Conservation (phyloP, 352 stramenopile genomes). For the Elongisporangium undulatum region DNA sequence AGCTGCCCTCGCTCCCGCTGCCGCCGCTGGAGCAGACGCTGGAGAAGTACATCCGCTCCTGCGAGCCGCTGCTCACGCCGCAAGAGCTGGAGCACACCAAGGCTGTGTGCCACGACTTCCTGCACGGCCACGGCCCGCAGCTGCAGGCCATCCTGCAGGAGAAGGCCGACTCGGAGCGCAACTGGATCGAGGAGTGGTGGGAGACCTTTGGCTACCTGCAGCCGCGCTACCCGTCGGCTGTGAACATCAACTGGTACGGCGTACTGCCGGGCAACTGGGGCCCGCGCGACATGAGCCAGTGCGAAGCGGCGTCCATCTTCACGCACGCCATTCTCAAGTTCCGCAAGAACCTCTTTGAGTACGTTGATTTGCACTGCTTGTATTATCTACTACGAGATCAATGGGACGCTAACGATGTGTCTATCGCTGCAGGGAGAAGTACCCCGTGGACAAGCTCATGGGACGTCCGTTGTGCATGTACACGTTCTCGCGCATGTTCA, state of each 20-base stretch:
- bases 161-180: conserved; percentile 75
- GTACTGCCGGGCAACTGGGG: conserved; percentile 92
- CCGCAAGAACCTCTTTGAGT: conserved; percentile 88
- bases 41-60: conserved; percentile 89
- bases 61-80: conserved; percentile 82
- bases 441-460: conserved; percentile 93
- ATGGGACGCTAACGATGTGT: conserved; percentile 4
- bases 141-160: conserved; percentile 90
- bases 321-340: conserved; percentile 88
- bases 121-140: conserved; percentile 82
- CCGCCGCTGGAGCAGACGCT: conserved; percentile 93
- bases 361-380: conserved; percentile 16
- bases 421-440: conserved; percentile 60
- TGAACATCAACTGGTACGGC: conserved; percentile 98
- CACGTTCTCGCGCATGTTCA: conserved; percentile 95
- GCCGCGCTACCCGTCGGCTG: conserved; percentile 91
- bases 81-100: conserved; percentile 91
- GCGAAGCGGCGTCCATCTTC: conserved; percentile 86
- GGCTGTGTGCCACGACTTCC: conserved; percentile 88
- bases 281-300: conserved; percentile 89
- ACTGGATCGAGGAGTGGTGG: conserved; percentile 95
- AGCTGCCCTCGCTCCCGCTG: conserved; percentile 91
- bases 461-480: conserved; percentile 91
- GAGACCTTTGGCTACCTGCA: conserved; percentile 96
- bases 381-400: not conserved